Conservation (phyloP, 2,329 filamentous ascomycete species). For the Colletotrichum liriopes region DNA sequence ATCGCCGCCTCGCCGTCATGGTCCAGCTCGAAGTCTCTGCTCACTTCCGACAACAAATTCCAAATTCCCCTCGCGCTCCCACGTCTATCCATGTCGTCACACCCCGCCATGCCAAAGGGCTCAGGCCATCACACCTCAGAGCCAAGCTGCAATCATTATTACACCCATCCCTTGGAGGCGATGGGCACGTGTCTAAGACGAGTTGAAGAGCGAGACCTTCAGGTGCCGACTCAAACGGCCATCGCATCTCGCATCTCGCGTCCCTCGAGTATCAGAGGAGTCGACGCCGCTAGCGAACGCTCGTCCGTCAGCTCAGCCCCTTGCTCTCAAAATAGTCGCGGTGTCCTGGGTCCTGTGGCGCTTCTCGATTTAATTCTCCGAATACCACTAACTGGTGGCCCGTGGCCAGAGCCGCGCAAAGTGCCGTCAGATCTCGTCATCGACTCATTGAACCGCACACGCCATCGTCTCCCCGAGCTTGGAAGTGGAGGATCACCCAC, state of each 20-base stretch:
- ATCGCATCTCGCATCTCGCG: not conserved
- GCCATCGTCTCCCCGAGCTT: too few relatives aligned
- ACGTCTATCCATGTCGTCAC: constrained; percentile 1
- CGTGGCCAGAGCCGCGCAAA: constrained; percentile 11
- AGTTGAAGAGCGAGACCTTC: not conserved
- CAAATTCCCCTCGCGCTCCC: constrained; percentile 21
- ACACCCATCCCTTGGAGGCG: constrained; percentile 7
- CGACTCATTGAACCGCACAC: not conserved
- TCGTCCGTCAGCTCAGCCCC: not conserved
- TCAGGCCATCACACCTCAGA: not conserved
- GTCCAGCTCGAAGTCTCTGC: constrained; percentile 14
- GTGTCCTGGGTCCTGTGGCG: constrained; percentile 1
- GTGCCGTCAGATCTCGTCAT: constrained; percentile 14
- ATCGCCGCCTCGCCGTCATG: constrained; percentile 1
- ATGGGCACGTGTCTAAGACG: not conserved
- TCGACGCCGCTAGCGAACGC: not conserved
- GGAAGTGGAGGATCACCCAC: not conserved
- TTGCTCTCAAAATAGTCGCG: constrained; percentile 19
- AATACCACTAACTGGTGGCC: constrained; percentile 8
- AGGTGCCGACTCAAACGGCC: not conserved
- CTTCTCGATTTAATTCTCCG: constrained; percentile 37
- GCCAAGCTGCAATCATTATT: not conserved
- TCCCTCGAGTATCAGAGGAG: not conserved
- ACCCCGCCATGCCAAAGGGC: not conserved
- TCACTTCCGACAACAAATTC: constrained; percentile 13